phyloP scores from a whole-genome alignment of 139 green algal species.

The Coccomyxa sp. region DNA sequence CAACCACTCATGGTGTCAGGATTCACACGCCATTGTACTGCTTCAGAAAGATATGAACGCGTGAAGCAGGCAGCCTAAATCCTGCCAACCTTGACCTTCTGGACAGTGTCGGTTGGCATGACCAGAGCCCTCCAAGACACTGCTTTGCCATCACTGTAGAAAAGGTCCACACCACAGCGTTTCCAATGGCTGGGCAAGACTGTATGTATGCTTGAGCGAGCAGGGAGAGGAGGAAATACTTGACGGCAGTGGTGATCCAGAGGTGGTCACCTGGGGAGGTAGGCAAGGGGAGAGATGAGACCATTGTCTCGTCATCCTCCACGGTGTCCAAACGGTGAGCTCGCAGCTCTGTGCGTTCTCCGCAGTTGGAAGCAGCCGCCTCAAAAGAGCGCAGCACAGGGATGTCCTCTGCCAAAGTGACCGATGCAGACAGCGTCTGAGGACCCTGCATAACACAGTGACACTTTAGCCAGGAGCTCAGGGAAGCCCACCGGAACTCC shows the following conservation, averaged over 20 bases:
- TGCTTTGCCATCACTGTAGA: not conserved
- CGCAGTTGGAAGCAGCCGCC: not conserved
- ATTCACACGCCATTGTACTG: too few species aligned
- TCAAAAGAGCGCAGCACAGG: conserved; percentile 16
- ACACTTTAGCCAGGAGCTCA: too few species aligned
- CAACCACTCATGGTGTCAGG: too few species aligned
- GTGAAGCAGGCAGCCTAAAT: not conserved
- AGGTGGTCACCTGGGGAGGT: not conserved
- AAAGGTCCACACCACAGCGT: not conserved
- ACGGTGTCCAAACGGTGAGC: conserved; percentile 12
- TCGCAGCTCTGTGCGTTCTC: not conserved
- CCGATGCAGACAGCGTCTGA: not conserved
- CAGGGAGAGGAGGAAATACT: too few species aligned
- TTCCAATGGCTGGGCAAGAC: too few species aligned
- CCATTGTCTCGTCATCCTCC: not conserved
- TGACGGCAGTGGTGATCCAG: not conserved
- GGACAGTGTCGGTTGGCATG: too few species aligned
- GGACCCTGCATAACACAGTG: too few species aligned
- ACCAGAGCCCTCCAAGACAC: not conserved
- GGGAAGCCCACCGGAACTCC: too few species aligned
- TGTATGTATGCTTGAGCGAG: too few species aligned
- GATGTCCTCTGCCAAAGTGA: conserved; percentile 1
- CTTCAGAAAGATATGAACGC: not conserved
- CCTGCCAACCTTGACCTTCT: too few species aligned
- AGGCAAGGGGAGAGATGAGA: not conserved